Base-by-base conservation (phyloP, 305 asterid species). In the Withania somnifera region DNA sequence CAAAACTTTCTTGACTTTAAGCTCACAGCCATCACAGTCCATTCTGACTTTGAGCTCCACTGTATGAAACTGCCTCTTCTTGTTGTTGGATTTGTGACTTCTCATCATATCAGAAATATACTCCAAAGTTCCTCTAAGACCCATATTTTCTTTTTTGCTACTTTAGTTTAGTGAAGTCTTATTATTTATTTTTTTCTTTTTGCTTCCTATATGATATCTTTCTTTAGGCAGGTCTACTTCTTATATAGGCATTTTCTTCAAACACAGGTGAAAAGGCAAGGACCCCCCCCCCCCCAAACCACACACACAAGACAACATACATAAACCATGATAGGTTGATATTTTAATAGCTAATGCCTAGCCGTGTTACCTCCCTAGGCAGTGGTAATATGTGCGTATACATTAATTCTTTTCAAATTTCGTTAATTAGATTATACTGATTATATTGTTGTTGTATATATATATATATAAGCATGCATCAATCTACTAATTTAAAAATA, bases 21-120 rank as follows among this genome's bases (percentile, higher is more conserved):
- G 96, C 78, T 94, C 97, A 81, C 98, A 94, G 50, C 98, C 98
- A 89, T 92, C 95, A 87, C 98, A 94, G 36, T 94, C 97, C 97
- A 94, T 94, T 86, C 94, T 91, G 51, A 94, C 89, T 83, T 94
- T 94, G 89, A 94, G 97, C 54, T 92, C 86, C 20, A 92, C 91
- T 9, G 93, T 90, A 15, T 26, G 54, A 73, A 73, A 73, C 78
- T 89, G 94, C 84, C 88, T 86, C 84, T 81, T 89, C 77, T 85
- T 86, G 11, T 84, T 89, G 81, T 82, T 83, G 22, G 60, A 86
- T 9, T 87, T 91, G 11, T 77, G 67, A 77, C 89, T 58, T 1
- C 28, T 87, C 84, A 89, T 81, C 73, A 91, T 80, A n/a, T 88
- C 92, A 34, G 89, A 89, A 11, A 92, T 87, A 84, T 86, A 92